Percentiles rank a stretch among this genome's conserved stretches.
Evolutionary conservation across 495 filamentous ascomycete species (phyloP).

Genomic region (Hypoxylon lienhwacheense): DNA sequence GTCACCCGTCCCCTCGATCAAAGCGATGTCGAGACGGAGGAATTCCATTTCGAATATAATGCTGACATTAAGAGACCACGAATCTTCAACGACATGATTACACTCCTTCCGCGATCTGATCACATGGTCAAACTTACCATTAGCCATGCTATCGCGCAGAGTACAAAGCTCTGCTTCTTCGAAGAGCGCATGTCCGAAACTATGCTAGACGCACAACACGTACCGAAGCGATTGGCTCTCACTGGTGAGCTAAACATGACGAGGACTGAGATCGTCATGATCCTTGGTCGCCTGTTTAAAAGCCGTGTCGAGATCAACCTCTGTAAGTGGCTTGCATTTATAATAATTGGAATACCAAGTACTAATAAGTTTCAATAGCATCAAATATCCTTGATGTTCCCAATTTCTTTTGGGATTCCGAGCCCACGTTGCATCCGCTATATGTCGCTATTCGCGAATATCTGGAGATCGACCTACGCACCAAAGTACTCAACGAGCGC

Average conservation of each 20-base stretch:
- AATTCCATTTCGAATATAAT: conserved; percentile 98
- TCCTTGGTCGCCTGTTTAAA: conserved; percentile 87
- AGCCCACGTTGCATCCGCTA: conserved; percentile 91
- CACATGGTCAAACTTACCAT: conserved; percentile 99
- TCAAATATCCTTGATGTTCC: conserved; percentile 97
- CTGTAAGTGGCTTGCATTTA: conserved; percentile 60
- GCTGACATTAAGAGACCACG: conserved; percentile 78
- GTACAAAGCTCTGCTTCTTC: conserved; percentile 95
- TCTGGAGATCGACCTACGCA: conserved; percentile 92
- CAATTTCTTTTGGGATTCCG: conserved; percentile 98
- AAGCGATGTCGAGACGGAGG: conserved; percentile 94
- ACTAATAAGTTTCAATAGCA: conserved; percentile 52
- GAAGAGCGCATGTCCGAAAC: conserved; percentile 95
- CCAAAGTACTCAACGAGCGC: conserved; percentile 93
- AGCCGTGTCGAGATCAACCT: conserved; percentile 96
- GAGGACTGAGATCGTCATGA: conserved; percentile 86
- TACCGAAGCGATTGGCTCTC: conserved; percentile 83
- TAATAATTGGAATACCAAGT: conserved; percentile 5
- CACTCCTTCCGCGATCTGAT: conserved; percentile 79
- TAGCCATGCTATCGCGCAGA: conserved; percentile 95
- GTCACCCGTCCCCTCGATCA: conserved; percentile 72
- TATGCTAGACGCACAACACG: conserved; percentile 88
- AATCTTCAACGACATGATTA: conserved; percentile 99
- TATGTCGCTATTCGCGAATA: conserved; percentile 96
- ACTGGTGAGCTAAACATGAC: conserved; percentile 92